Evolutionary conservation across 1,139 yeast genomes (phyloP), one percentile per base, ranked within the genome.

Genomic region (Candida mesenterica): DNA sequence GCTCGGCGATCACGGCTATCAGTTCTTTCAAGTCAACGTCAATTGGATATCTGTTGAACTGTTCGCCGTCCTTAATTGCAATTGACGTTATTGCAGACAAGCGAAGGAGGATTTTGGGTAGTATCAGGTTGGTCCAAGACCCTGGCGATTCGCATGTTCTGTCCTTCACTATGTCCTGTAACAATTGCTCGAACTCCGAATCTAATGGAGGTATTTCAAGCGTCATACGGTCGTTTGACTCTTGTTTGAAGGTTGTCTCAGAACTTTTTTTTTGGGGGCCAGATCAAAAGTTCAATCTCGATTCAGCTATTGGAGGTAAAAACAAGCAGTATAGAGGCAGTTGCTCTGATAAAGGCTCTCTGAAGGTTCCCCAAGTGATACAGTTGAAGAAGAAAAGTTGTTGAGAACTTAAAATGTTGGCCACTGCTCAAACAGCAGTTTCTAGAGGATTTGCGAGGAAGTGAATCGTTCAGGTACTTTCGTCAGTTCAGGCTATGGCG

Each of bases 11-110:
- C 4, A 32, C 29, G 8, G 26, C 33, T 7, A 57, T 51, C 15
- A 46, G 32, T 4, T 43, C 39, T 8, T 45, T 48, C 14, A 50
- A 42, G 33, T 50, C 46, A 12, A 46, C 42, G 9, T 45, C 52
- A n/a, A 37, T 40, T 6, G 50, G 45, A 31, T 41, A 34, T 24
- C 26, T 36, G 15, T 38, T 43, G 29, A 19, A 43, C 34, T 35
- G 36, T 18, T 48, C 53, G 4, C 49, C 52, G 16, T 41, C 19
- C 5, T 36, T 18, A 3, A 25, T 18, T 7, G 50, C 43, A 4
- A 38, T 28, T 3, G 33, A 31, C 28, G 39, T 26, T 18, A 47
- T 32, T 9, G 33, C 22, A 6, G 33, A 27, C 13, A 44, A 23
- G 13, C 45, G 35, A 8, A 29, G 25, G 4, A 37, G 33, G 9